phyloP scores from a whole-genome alignment of 768 basidiomycete genomes.

The Suillus placidus region DNA sequence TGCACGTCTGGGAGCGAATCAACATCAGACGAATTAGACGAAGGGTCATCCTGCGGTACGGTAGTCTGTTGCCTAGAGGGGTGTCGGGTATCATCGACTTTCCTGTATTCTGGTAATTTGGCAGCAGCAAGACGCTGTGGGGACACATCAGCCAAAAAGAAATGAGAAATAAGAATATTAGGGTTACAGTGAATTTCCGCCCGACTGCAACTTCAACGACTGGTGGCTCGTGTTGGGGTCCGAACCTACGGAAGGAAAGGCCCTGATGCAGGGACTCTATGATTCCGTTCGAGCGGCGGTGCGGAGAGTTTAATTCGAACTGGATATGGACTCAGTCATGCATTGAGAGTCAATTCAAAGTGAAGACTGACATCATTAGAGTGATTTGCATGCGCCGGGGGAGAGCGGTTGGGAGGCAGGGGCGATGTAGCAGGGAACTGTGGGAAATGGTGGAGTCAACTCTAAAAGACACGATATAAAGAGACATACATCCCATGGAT shows the following conservation, averaged over 20 bases:
- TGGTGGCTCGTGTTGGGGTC: background rate
- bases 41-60: background rate
- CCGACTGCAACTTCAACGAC: background rate
- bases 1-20: slow-evolving; percentile 6
- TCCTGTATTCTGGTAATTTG: background rate
- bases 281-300: background rate
- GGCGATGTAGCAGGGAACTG: background rate
- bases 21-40: background rate
- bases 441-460: background rate
- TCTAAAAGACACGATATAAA: background rate
- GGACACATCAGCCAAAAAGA: background rate
- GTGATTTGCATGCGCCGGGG: background rate
- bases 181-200: background rate
- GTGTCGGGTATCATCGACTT: background rate
- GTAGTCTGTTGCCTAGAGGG: background rate
- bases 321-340: too few relatives aligned
- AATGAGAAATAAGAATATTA: background rate
- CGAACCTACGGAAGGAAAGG: background rate
- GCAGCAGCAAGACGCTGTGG: background rate
- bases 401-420: background rate
- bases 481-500: background rate
- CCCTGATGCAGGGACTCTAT: background rate
- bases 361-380: too few relatives aligned
- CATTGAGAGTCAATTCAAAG: too few relatives aligned
- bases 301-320: too few relatives aligned